Evolutionary conservation across 208 protist species (phyloP), one percentile per base, ranked within the genome.

Genomic region (Porcisia deanei): DNA sequence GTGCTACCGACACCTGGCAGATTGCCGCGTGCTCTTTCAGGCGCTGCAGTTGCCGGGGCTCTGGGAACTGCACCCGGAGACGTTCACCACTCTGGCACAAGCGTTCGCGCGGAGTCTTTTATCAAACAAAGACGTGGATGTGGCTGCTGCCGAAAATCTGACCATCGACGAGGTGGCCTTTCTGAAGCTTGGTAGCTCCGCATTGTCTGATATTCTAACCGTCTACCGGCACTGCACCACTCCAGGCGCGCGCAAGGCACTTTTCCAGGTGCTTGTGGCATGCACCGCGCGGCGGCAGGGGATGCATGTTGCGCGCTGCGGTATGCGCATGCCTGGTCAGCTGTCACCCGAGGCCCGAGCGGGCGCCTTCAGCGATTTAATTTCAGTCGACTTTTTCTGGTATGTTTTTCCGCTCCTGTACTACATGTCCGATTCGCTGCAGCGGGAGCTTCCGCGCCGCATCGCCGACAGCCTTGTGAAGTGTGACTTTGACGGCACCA

Each of bases 191-290:
- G 91, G 91, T 39, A 80, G 76, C 55, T 78, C 67, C 16, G 86
- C 87, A 49, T 57, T 93, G 61, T 60, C 82, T 7, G 85, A 81
- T 41, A 80, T 95, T 25, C 68, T 93, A 22, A 75, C 70, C 22
- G 75, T 93, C 47, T 95, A 95, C 59, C 85, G 91, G 43, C 81
- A 89, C 61, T 82, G 84, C 58, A 86, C 75, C 74, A 92, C 89
- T 34, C 79, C 90, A 18, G 83, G 85, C 54, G 81, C 87, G 43
- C 84, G 89, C 16, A 77, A 86, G 47, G 79, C 89, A 8, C 85
- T 93, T 76, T 95, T 95, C 71, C 82, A 89, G 53, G n/a, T 95
- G 25, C 68, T 95, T n/a, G 90, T 95, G 73, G 88, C 87, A n/a
- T 86, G 85, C 67, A 83, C 84, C 3, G 85, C 84, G 7, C 78